Evolutionary conservation across 352 stramenopile species (phyloP).

Genomic region (Phytophthora sansomeana): DNA sequence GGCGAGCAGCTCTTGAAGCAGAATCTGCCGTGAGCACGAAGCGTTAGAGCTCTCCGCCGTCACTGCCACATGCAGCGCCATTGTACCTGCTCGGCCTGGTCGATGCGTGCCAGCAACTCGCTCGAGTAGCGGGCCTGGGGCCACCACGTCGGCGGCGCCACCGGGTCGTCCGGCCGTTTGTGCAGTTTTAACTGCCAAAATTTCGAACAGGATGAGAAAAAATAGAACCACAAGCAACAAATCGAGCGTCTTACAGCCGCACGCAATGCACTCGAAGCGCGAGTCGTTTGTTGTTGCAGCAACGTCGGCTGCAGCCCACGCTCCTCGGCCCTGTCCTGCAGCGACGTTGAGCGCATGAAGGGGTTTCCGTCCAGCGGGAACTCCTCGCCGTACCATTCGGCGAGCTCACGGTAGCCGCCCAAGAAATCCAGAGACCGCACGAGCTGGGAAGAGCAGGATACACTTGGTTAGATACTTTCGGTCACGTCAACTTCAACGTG

Average conservation of each 20-base stretch:
- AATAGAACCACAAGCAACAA: constrained; percentile 16
- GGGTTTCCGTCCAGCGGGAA: constrained; percentile 74
- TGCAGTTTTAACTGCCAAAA: constrained; percentile 43
- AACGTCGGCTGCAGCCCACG: constrained; percentile 33
- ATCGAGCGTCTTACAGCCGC: constrained; percentile 28
- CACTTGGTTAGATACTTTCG: constrained; percentile 16
- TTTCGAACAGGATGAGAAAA: constrained; percentile 16
- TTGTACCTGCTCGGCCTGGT: constrained; percentile 49
- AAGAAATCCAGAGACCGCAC: constrained; percentile 65
- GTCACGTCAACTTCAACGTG: constrained; percentile 20
- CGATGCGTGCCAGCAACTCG: constrained; percentile 46
- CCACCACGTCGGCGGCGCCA: constrained; percentile 60
- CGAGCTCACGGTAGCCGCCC: constrained; percentile 34
- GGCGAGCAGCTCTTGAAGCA: constrained; percentile 3
- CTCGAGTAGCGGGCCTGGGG: constrained; percentile 52
- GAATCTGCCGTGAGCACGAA: background rate
- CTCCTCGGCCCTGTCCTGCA: constrained; percentile 57
- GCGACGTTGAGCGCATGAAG: constrained; percentile 62
- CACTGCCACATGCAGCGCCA: background rate
- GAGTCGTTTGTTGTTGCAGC: background rate
- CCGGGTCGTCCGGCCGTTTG: constrained; percentile 22
- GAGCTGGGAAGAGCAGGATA: constrained; percentile 36
- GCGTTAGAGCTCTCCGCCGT: background rate
- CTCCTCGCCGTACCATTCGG: constrained; percentile 81
- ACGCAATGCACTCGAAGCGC: constrained; percentile 42